Conservation (phyloP, 116 monocot genomes). For the Phalaenopsis hybrid region DNA sequence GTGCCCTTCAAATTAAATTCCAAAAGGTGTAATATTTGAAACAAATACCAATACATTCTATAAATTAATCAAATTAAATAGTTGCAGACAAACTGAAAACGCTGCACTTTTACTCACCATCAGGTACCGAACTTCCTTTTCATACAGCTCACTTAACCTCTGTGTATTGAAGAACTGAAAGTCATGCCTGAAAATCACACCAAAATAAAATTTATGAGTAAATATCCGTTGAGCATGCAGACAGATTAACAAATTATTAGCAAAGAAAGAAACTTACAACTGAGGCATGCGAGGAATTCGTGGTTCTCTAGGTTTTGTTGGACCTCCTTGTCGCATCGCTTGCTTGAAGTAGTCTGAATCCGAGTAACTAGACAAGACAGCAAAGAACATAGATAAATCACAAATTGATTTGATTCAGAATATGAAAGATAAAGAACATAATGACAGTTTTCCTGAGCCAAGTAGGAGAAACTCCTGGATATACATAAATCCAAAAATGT, state of each 20-base stretch:
- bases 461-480: neutral
- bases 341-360: constrained; percentile 98
- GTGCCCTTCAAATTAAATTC: neutral
- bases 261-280: constrained; percentile 44
- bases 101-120: constrained; percentile 38
- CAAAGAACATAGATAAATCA: constrained; percentile 5
- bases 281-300: constrained; percentile 95
- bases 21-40: neutral
- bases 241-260: neutral
- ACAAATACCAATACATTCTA: neutral
- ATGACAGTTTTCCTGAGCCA: neutral
- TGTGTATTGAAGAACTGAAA: constrained; percentile 96
- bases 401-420: neutral
- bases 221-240: neutral
- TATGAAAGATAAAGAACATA: neutral
- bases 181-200: constrained; percentile 66
- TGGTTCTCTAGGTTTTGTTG: constrained; percentile 83
- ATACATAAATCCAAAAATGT: neutral
- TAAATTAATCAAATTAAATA: neutral
- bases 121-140: constrained; percentile 93
- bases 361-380: constrained; percentile 51
- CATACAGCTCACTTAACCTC: constrained; percentile 81
- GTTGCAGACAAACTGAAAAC: neutral
- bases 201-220: neutral
- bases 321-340: constrained; percentile 83